phyloP scores from a whole-genome alignment of 164 flowering plant species.

The grape (Vitis vinifera) region DNA sequence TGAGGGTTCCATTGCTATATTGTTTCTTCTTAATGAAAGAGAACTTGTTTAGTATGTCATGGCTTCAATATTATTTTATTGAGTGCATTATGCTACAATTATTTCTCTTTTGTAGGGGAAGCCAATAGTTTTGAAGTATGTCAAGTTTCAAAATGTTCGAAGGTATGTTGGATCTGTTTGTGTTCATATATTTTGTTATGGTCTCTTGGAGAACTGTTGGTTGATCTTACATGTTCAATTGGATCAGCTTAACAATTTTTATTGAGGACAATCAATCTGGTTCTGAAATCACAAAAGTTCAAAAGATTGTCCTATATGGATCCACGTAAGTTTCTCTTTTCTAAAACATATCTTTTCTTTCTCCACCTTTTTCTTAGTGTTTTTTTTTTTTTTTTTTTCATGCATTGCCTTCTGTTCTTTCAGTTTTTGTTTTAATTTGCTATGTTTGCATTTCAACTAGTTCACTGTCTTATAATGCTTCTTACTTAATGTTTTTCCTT shows the following conservation, averaged over 20 bases:
- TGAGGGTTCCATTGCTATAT: neutral
- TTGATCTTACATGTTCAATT: slow-evolving; percentile 5
- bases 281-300: slow-evolving; percentile 78
- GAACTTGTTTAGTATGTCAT: neutral
- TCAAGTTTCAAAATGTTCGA: slow-evolving; percentile 97
- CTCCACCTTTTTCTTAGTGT: neutral
- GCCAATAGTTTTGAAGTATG: slow-evolving; percentile 74
- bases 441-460: no score
- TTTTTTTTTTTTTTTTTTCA: neutral
- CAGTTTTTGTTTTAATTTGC: no score
- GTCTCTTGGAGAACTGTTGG: neutral
- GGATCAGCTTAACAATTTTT: slow-evolving; percentile 84
- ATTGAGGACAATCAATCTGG: slow-evolving; percentile 92
- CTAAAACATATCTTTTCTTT: neutral
- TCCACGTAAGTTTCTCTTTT: slow-evolving; percentile 64
- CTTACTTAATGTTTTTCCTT: no score
- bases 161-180: slow-evolving; percentile 46
- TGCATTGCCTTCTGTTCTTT: no score
- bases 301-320: slow-evolving; percentile 79
- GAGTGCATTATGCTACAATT: neutral
- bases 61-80: neutral
- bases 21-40: neutral
- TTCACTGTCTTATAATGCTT: no score
- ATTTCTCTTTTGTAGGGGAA: slow-evolving; percentile 56
- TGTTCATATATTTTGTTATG: neutral